A percentile compares a stretch with the other conserved stretches of the same genome.
Conservation (phyloP, 139 green algal species). For the Chlorella ohadii region DNA sequence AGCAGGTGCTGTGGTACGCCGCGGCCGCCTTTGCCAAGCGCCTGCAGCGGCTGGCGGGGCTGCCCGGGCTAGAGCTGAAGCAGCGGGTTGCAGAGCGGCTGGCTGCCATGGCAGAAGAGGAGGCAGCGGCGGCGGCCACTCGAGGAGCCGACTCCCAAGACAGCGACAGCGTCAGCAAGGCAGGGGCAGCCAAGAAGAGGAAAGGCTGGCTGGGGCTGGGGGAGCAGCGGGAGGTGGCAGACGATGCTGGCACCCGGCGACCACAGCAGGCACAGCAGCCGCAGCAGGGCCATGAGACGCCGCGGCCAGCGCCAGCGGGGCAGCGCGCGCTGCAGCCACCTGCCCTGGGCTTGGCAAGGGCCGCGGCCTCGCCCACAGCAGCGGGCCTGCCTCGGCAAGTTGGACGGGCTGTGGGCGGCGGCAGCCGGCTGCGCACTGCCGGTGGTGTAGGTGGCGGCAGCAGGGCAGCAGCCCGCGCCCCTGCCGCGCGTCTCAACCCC, state of each 20-base stretch:
- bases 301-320: too few species aligned
- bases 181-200: slow-evolving; percentile 16
- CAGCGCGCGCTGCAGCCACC: too few species aligned
- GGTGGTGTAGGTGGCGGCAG: not conserved
- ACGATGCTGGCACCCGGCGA: not conserved
- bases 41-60: slow-evolving; percentile 14
- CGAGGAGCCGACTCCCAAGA: not conserved
- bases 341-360: too few species aligned
- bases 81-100: slow-evolving; percentile 17
- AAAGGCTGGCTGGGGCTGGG: slow-evolving; percentile 6
- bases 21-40: slow-evolving; percentile 4
- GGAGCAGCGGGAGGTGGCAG: slow-evolving; percentile 4
- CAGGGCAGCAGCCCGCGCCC: not conserved
- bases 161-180: slow-evolving; percentile 36
- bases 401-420: not conserved
- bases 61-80: not conserved
- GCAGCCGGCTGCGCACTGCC: not conserved
- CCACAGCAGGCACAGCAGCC: not conserved
- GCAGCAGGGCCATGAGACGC: too few species aligned
- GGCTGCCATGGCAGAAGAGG: slow-evolving; percentile 4
- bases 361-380: too few species aligned
- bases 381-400: too few species aligned
- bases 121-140: not conserved
- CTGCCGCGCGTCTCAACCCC: not conserved
- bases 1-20: slow-evolving; percentile 38